A percentile compares a stretch with the other conserved stretches of the same genome.
Evolutionary conservation across 139 green algal genomes (phyloP).

Genomic region (Chlamydomonas sp.): DNA sequence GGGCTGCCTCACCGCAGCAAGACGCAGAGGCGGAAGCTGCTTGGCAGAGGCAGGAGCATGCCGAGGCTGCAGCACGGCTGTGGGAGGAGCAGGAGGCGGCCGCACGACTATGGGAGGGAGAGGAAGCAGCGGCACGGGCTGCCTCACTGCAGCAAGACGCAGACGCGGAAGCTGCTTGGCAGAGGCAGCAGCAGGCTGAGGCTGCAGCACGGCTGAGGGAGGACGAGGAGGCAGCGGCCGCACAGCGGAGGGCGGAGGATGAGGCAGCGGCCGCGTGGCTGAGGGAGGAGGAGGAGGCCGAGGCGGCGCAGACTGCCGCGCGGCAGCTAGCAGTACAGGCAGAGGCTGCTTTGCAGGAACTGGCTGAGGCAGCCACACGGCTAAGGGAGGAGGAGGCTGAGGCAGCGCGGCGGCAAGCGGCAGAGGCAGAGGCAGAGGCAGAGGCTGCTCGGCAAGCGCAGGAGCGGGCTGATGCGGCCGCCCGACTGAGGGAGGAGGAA

Average conservation of each 20-base stretch:
- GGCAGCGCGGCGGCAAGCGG: not conserved
- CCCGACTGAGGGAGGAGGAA: not conserved
- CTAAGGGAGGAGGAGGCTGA: not conserved
- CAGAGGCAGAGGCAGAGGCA: not conserved
- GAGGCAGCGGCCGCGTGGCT: not conserved
- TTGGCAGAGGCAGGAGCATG: not conserved
- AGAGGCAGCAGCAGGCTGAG: not conserved
- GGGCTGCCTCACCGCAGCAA: not conserved
- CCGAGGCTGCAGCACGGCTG: not conserved
- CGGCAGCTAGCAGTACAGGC: not conserved
- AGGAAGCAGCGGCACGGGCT: not conserved
- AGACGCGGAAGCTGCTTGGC: not conserved
- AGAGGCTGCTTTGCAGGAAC: not conserved
- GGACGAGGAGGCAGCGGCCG: not conserved
- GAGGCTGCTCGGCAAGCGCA: not conserved
- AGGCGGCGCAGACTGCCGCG: too few relatives aligned
- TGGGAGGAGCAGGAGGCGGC: too few relatives aligned
- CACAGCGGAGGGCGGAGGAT: too few relatives aligned
- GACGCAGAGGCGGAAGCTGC: too few relatives aligned
- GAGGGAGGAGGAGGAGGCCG: not conserved
- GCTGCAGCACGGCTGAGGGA: not conserved
- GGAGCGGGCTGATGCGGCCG: not conserved
- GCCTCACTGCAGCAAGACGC: not conserved
- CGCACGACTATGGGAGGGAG: not conserved
- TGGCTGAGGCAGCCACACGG: not conserved